These are phyloP conservation scores for Camellia sinensis DNA, from an alignment of 148 eudicot genomes.

Conservation along the genomic window DNA sequence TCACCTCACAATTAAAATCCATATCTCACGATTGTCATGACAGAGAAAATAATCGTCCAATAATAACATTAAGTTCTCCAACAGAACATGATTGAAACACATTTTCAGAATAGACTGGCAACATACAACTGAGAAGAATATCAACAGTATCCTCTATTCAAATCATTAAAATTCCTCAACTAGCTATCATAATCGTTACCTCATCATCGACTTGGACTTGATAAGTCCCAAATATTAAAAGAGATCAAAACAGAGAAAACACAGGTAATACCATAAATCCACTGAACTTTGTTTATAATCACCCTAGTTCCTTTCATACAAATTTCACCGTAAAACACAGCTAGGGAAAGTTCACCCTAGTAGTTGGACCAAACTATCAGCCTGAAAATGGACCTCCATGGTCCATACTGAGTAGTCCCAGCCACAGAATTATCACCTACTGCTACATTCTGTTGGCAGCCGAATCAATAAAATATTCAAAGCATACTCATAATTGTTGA, in stretches of 20 bases:
- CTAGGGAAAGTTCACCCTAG: background rate
- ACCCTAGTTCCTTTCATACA: background rate
- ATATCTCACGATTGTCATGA: background rate
- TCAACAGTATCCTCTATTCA: background rate
- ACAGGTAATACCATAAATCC: background rate
- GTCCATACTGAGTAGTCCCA: background rate
- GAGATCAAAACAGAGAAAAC: background rate
- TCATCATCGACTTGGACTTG: background rate
- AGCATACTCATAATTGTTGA: background rate
- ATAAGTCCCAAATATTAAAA: background rate
- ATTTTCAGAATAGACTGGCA: background rate
- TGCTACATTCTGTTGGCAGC: conserved; percentile 1
- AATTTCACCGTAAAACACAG: background rate
- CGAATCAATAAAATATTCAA: background rate
- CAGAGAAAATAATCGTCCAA: background rate
- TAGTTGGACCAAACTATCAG: conserved; percentile 2
- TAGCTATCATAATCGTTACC: background rate
- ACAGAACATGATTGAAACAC: background rate
- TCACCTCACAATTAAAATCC: background rate
- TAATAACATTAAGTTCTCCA: background rate
- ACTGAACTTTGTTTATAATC: background rate
- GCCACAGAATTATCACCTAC: background rate
- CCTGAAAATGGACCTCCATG: conserved; percentile 1
- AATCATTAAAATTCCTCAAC: conserved; percentile 8
- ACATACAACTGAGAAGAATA: background rate